These are phyloP conservation scores for Mycena epipterygia DNA, from an alignment of 768 basidiomycete genomes.

Conservation along the genomic window DNA sequence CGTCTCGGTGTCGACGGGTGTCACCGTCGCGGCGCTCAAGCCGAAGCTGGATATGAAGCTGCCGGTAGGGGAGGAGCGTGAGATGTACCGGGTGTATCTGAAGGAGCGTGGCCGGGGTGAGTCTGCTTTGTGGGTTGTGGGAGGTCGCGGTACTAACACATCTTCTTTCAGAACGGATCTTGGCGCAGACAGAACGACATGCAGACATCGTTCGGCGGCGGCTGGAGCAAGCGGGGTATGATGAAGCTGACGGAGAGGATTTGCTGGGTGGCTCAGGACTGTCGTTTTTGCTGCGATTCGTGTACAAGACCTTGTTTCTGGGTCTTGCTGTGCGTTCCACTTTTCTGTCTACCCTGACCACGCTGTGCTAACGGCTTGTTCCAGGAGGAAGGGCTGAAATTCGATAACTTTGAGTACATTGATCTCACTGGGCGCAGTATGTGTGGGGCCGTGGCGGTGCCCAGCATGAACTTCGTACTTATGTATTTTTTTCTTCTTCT, in stretches of 20 bases:
- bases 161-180: slow-evolving; percentile 75
- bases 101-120: slow-evolving; percentile 83
- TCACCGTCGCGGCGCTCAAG: slow-evolving; percentile 55
- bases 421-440: slow-evolving; percentile 87
- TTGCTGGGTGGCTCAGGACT: slow-evolving; percentile 81
- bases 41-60: slow-evolving; percentile 36
- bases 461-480: too few relatives aligned
- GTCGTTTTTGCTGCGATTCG: slow-evolving; percentile 89
- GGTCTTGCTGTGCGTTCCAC: slow-evolving; percentile 67
- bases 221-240: slow-evolving; percentile 91
- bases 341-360: background rate
- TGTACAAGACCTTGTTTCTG: slow-evolving; percentile 85
- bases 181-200: slow-evolving; percentile 86
- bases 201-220: slow-evolving; percentile 87
- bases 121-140: slow-evolving; percentile 36
- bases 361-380: background rate
- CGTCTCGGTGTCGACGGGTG: slow-evolving; percentile 70
- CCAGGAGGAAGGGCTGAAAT: slow-evolving; percentile 81
- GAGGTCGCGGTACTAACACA: slow-evolving; percentile 1
- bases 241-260: slow-evolving; percentile 82
- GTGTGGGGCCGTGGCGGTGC: too few relatives aligned
- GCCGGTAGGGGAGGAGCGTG: slow-evolving; percentile 52
- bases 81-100: slow-evolving; percentile 79
- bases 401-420: slow-evolving; percentile 81
- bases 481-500: too few relatives aligned